Conservation (phyloP, 176 grass and related monocot genomes). For the Oryza glaberrima region DNA sequence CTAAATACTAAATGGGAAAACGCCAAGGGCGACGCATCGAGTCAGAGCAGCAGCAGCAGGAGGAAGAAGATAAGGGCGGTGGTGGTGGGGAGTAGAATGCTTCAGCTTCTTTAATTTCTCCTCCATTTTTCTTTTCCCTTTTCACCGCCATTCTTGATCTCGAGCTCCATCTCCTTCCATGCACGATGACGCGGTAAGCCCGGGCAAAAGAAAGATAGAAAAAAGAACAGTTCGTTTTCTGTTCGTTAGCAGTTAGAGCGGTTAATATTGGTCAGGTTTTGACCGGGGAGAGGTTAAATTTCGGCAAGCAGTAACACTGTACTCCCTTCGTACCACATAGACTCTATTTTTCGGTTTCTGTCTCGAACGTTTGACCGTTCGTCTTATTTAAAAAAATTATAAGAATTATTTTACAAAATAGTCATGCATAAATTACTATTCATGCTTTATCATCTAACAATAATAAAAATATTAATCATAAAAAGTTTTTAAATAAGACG, state of each 20-base stretch:
- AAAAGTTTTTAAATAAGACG: too few relatives aligned
- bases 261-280: slow-evolving; percentile 2
- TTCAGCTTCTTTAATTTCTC: neutral
- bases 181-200: slow-evolving; percentile 42
- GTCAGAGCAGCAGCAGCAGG: neutral
- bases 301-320: neutral
- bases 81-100: neutral
- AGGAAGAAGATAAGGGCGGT: neutral
- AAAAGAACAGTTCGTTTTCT: neutral
- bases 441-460: too few relatives aligned
- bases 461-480: too few relatives aligned
- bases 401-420: too few relatives aligned
- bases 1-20: slow-evolving; percentile 48
- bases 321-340: too few relatives aligned
- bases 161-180: neutral
- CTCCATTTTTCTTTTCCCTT: too few relatives aligned
- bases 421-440: too few relatives aligned
- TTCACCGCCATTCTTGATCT: slow-evolving; percentile 16
- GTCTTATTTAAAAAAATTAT: too few relatives aligned
- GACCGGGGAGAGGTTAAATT: neutral
- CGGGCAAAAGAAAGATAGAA: neutral
- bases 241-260: slow-evolving; percentile 12
- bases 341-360: too few relatives aligned
- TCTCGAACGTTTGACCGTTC: too few relatives aligned
- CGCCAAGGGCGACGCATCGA: neutral